Conservation (phyloP, 768 basidiomycete species). For the Boletus bicolor region DNA sequence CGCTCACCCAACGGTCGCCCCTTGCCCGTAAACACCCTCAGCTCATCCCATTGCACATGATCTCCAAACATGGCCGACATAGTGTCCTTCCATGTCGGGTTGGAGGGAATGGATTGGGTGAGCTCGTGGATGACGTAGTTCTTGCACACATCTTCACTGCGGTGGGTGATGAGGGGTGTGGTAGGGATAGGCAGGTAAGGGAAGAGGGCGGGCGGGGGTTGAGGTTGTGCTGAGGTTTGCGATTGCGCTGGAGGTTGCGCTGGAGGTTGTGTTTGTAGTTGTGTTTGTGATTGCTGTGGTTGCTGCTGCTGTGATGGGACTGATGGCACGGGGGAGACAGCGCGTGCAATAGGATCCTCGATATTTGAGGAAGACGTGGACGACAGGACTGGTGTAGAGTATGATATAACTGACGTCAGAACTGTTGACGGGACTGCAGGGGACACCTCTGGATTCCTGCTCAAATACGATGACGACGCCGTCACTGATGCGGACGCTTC, state of each 20-base stretch:
- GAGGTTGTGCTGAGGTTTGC: background rate
- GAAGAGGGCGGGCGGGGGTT: constrained; percentile 6
- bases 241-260: constrained; percentile 27
- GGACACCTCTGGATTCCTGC: background rate
- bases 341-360: background rate
- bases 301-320: background rate
- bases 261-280: background rate
- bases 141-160: constrained; percentile 52
- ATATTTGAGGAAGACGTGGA: constrained; percentile 1
- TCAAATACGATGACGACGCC: background rate
- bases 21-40: constrained; percentile 63
- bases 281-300: background rate
- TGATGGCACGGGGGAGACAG: background rate
- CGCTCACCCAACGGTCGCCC: constrained; percentile 59
- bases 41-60: constrained; percentile 76
- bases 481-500: background rate
- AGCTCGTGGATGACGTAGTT: constrained; percentile 72
- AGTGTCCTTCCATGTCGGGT: constrained; percentile 66
- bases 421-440: background rate
- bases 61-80: constrained; percentile 84
- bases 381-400: background rate
- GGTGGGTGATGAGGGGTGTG: constrained; percentile 23
- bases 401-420: background rate
- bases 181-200: constrained; percentile 11
- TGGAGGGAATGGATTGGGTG: constrained; percentile 41